Conservation (phyloP, 768 basidiomycete genomes). For the Xanthoconium purpureum region DNA sequence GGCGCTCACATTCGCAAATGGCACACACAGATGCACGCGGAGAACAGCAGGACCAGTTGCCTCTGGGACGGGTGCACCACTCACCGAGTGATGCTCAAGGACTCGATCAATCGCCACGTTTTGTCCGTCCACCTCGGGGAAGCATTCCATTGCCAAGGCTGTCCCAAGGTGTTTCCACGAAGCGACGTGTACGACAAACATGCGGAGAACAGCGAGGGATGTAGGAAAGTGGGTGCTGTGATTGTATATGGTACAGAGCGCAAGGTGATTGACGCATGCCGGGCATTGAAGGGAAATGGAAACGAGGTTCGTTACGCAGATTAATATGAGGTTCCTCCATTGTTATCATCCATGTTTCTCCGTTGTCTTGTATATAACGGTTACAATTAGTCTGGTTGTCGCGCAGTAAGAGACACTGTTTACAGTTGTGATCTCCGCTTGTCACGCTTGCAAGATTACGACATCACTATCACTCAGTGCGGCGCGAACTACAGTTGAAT, state of each 20-base stretch:
- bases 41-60: not conserved
- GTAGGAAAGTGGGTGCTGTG: not conserved
- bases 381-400: too few relatives aligned
- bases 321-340: not conserved
- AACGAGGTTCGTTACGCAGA: not conserved
- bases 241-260: not conserved
- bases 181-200: slow-evolving; percentile 8
- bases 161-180: not conserved
- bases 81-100: not conserved
- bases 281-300: not conserved
- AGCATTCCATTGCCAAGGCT: slow-evolving; percentile 3
- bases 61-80: slow-evolving; percentile 4
- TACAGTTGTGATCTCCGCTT: too few relatives aligned
- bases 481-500: too few relatives aligned
- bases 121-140: slow-evolving; percentile 6
- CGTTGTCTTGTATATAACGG: not conserved
- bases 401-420: too few relatives aligned
- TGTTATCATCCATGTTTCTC: too few relatives aligned
- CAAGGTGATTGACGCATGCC: not conserved
- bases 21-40: not conserved
- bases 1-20: slow-evolving; percentile 10
- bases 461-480: too few relatives aligned
- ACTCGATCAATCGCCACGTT: slow-evolving; percentile 10
- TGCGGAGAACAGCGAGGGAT: not conserved
- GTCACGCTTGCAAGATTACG: too few relatives aligned